Evolutionary conservation across 768 basidiomycete species (phyloP), one percentile per base, ranked within the genome.

Genomic region (Pleurotus tuoliensis): DNA sequence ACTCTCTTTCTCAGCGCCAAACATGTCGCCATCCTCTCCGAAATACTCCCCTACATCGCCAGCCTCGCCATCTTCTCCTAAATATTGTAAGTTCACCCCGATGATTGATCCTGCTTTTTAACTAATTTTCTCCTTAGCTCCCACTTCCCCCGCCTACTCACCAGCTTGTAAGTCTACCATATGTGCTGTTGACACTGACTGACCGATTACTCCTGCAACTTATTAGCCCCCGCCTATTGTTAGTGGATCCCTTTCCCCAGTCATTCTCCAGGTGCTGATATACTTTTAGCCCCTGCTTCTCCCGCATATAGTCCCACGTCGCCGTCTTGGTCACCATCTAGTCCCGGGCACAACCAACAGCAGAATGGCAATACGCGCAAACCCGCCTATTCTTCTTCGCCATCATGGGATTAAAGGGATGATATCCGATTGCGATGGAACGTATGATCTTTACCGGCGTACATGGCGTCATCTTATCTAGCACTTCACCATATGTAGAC

Each of bases 21-120:
- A 90, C 55, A 82, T 89, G 76, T 94, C 94, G 6, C 94, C 93
- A 0, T 85, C 94, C 3, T 94, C 92, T 27, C 94, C 94, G 5
- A 91, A 88, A 64, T 97, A 94, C 71, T 94, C 92, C 9, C 95
- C 95, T 2, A 93, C 95, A 0, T 95, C 93, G 3, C 95, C 95
- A n/a, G 83, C 87, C 6, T 94, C 92, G 2, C 94, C 94, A 0
- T 82, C 94, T 2, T 95, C 93, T 37, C 95, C 95, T 55, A 91
- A 89, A 81, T 93, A 92, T 69, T 93, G 92, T 92, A 72, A 61
- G 90, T 20, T 20, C 20, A 20, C 20, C 20, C 1, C 20, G 20
- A 20, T 20, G 1, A 20, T 20, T 20, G 1, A 1, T 20, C 20
- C 20, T 2, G 20, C 20, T 2, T 20, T 1, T 20, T 20, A 30